phyloP scores from a whole-genome alignment of 2,329 filamentous ascomycete species.

The Scleromitrula shiraiana region DNA sequence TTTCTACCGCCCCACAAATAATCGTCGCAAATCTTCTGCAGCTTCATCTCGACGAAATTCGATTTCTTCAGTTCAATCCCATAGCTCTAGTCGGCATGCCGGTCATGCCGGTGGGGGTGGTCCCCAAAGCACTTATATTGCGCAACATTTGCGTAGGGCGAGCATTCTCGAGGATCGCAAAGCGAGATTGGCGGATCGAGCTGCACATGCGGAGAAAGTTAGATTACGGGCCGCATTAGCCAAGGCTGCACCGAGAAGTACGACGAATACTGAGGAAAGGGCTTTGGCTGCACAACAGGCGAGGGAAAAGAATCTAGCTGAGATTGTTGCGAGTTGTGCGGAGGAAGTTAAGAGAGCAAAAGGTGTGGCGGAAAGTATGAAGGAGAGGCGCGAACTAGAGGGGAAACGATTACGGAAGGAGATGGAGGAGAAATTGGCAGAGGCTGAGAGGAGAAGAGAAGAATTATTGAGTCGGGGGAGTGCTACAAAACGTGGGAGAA shows the following conservation, averaged over 20 bases:
- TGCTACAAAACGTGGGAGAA: slow-evolving; percentile 44
- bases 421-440: slow-evolving; percentile 73
- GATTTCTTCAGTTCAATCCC: slow-evolving; percentile 61
- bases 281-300: slow-evolving; percentile 71
- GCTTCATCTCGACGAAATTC: slow-evolving; percentile 74
- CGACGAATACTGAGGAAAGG: slow-evolving; percentile 63
- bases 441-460: slow-evolving; percentile 65
- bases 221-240: slow-evolving; percentile 66
- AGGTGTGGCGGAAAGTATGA: slow-evolving; percentile 73
- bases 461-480: slow-evolving; percentile 49
- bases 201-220: slow-evolving; percentile 77
- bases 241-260: slow-evolving; percentile 59
- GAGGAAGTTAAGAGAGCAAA: slow-evolving; percentile 79
- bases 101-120: slow-evolving; percentile 13
- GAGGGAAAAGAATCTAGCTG: slow-evolving; percentile 70
- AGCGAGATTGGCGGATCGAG: slow-evolving; percentile 69
- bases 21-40: slow-evolving; percentile 65
- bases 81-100: slow-evolving; percentile 37
- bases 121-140: slow-evolving; percentile 69
- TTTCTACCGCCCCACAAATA: slow-evolving; percentile 61
- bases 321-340: slow-evolving; percentile 73
- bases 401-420: slow-evolving; percentile 60
- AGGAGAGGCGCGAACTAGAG: slow-evolving; percentile 70
- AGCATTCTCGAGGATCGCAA: slow-evolving; percentile 77
- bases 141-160: slow-evolving; percentile 70